A percentile compares a stretch with the other conserved stretches of the same genome.
Evolutionary conservation across 179 eudicot genomes (phyloP).

Genomic region (Actinidia arguta): DNA sequence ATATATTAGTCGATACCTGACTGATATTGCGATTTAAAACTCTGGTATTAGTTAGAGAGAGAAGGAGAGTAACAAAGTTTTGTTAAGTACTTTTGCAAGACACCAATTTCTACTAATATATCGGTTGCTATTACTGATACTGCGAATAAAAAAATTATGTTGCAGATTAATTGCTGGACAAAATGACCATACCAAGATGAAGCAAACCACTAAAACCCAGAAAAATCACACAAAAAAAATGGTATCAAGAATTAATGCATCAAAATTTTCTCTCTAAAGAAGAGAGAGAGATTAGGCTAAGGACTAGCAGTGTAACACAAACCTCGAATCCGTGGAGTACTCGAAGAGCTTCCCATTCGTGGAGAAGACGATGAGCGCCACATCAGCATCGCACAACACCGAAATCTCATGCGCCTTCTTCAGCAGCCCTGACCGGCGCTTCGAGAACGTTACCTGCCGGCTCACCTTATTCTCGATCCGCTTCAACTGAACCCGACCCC

Average conservation of each 20-base stretch:
- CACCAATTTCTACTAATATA: too few species aligned
- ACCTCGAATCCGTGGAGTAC: slow-evolving; percentile 72
- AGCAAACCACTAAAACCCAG: background rate
- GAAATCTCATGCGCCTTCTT: slow-evolving; percentile 92
- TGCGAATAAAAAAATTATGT: background rate
- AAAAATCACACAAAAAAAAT: background rate
- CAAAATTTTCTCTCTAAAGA: background rate
- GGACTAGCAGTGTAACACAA: background rate
- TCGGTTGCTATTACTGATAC: too few species aligned
- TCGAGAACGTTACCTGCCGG: slow-evolving; percentile 84
- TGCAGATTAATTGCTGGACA: too few species aligned
- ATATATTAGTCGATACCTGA: too few species aligned
- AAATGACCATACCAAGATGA: background rate
- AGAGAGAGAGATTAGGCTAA: background rate
- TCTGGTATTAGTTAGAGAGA: too few species aligned
- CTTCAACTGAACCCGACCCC: slow-evolving; percentile 78
- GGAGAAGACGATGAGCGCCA: slow-evolving; percentile 77
- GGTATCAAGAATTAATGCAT: background rate
- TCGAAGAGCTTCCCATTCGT: slow-evolving; percentile 77
- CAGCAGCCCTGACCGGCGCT: slow-evolving; percentile 64
- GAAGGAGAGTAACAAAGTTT: too few species aligned
- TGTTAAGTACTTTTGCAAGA: too few species aligned
- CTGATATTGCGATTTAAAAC: too few species aligned
- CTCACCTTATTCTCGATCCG: slow-evolving; percentile 85
- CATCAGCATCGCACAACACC: slow-evolving; percentile 74